Evolutionary conservation across 1,284 basidiomycete genomes (phyloP), one percentile per base, ranked within the genome.

Genomic region (Exsudoporus floridanus): DNA sequence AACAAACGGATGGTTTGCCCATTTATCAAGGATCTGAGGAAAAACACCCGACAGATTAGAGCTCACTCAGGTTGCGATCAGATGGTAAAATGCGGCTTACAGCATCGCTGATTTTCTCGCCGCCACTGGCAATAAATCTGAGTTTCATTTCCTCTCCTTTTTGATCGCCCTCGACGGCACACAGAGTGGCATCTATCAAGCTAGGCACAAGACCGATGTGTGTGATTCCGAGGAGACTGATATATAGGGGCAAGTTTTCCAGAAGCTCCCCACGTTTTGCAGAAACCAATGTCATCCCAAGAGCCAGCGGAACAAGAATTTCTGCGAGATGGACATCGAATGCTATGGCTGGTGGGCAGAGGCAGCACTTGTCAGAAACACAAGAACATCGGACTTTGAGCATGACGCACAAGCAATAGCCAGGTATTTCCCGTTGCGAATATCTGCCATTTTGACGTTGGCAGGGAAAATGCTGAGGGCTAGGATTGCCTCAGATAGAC

Each of bases 141-240:
- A 81, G 64, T 7, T 65, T 63, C 34, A 73, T 70, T 25, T 63
- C 60, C 21, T 58, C 51, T 25, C 56, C 63, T 4, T 62, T 61
- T 38, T 52, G 60, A 28, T 62, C 63, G n/a, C 67, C 70, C 42
- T 73, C 67, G 14, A 72, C 62, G 13, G 71, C 69, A 47, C 72
- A 71, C 66, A 81, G 69, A 5, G 77, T 80, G 2, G 78, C 79
- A 57, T 81, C 80, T 47, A 81, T 78, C 50, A 81, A 65, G 60
- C 79, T 79, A 6, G 79, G 79, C 14, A 81, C 80, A 47, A 80
- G 76, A 12, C 77, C 78, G 46, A 81, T 64, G 59, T 81, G 80
- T 4, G 80, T 80, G 30, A 81, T 70, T 3, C 65, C 68, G n/a
- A 81, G 63, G n/a, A 61, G 54, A 36, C 67, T 70, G 53, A 79